phyloP scores from a whole-genome alignment of 2,329 filamentous ascomycete species.

The Paraphaeosphaeria sporulosa region DNA sequence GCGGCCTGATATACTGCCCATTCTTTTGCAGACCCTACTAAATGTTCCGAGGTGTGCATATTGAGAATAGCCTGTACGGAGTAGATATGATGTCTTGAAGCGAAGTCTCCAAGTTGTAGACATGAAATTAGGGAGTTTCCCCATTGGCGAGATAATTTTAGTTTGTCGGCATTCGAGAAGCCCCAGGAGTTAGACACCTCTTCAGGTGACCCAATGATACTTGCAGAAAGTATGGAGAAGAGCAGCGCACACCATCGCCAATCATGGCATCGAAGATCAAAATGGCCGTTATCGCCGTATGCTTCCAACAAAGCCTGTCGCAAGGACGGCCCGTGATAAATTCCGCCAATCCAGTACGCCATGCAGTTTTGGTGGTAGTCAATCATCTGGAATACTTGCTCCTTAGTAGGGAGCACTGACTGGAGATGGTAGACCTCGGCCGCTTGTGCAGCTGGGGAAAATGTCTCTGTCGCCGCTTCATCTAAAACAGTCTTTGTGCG shows the following conservation, averaged over 20 bases:
- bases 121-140: conserved; percentile 56
- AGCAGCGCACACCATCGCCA: conserved; percentile 54
- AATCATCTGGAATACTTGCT: conserved; percentile 38
- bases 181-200: conserved; percentile 52
- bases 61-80: conserved; percentile 57
- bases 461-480: conserved; percentile 19
- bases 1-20: conserved; percentile 56
- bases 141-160: conserved; percentile 54
- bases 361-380: conserved; percentile 51
- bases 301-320: conserved; percentile 49
- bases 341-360: conserved; percentile 51
- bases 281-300: conserved; percentile 44
- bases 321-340: conserved; percentile 50
- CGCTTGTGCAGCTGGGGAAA: conserved; percentile 33
- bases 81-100: conserved; percentile 47
- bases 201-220: conserved; percentile 53
- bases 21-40: conserved; percentile 58
- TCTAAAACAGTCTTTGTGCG: conserved; percentile 19
- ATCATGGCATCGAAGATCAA: conserved; percentile 47
- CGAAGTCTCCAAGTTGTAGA: conserved; percentile 57
- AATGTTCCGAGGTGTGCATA: conserved; percentile 59
- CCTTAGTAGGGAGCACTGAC: conserved; percentile 44
- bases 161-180: conserved; percentile 52
- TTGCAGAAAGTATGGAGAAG: conserved; percentile 55
- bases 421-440: conserved; percentile 44